phyloP scores from a whole-genome alignment of 345 rosid species.

The Syzygium jambos region DNA sequence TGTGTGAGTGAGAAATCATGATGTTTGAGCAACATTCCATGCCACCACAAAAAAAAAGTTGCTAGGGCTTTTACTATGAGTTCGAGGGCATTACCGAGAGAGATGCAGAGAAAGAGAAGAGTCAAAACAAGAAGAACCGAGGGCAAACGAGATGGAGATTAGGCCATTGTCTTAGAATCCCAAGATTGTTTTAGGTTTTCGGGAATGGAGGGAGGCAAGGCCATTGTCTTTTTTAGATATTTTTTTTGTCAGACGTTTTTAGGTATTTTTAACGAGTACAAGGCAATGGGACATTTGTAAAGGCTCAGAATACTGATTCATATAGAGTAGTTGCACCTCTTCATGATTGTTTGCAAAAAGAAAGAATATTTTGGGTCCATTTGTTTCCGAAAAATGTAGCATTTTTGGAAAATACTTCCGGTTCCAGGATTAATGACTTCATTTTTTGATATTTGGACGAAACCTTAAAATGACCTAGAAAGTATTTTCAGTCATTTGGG shows the following conservation, averaged over 20 bases:
- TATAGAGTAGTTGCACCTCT: background rate
- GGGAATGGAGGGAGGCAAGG: background rate
- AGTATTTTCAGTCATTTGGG: too few species aligned
- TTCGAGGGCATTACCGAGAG: constrained; percentile 17
- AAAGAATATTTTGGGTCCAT: background rate
- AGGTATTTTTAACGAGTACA: background rate
- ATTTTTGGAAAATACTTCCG: too few species aligned
- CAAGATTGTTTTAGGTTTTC: constrained; percentile 6
- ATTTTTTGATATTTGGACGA: too few species aligned
- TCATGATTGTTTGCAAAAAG: background rate
- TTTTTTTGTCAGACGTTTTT: background rate
- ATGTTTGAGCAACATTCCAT: background rate
- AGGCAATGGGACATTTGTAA: background rate
- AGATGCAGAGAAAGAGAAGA: constrained; percentile 23
- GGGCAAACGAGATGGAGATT: constrained; percentile 15
- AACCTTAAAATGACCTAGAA: too few species aligned
- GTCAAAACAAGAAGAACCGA: constrained; percentile 14
- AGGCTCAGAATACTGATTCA: background rate
- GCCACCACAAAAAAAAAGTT: background rate
- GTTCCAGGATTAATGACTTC: too few species aligned
- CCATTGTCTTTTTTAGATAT: background rate
- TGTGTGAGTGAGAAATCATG: background rate
- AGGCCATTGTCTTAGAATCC: constrained; percentile 16
- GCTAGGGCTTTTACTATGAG: background rate
- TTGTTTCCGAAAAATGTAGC: too few species aligned